Conservation (phyloP, 352 stramenopile genomes). For the Globisporangium middletonii region DNA sequence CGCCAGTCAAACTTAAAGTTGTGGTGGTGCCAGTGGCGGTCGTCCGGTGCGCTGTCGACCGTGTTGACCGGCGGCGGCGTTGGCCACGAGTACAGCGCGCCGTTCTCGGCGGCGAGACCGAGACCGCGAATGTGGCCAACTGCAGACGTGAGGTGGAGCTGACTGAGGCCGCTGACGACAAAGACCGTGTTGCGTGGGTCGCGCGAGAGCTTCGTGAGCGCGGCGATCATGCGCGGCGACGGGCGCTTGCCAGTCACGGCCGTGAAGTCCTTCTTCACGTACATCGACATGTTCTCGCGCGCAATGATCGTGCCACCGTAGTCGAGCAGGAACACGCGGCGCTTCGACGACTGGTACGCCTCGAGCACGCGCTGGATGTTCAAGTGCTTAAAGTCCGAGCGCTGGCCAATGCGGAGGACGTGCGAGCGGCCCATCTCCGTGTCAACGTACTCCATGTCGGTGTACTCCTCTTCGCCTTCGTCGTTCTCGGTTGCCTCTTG, state of each 20-base stretch:
- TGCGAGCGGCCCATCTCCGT: constrained; percentile 74
- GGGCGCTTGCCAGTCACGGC: constrained; percentile 92
- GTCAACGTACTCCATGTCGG: constrained; percentile 87
- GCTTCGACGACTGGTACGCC: constrained; percentile 79
- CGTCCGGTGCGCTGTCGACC: constrained; percentile 11
- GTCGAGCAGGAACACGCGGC: constrained; percentile 95
- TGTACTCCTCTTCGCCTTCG: constrained; percentile 70
- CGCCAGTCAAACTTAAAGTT: constrained; percentile 89
- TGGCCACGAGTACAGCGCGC: constrained; percentile 90
- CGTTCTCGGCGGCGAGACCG: constrained; percentile 93
- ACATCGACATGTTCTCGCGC: constrained; percentile 91
- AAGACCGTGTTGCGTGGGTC: constrained; percentile 96
- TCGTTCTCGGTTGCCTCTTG: constrained; percentile 67
- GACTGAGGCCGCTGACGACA: constrained; percentile 94
- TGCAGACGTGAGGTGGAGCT: constrained; percentile 86
- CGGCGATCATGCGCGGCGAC: constrained; percentile 83
- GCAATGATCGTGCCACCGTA: constrained; percentile 97
- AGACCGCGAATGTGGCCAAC: constrained; percentile 92
- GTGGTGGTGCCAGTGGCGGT: constrained; percentile 72
- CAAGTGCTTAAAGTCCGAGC: constrained; percentile 81
- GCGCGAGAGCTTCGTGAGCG: constrained; percentile 80
- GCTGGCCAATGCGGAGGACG: constrained; percentile 52
- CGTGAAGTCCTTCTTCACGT: constrained; percentile 95
- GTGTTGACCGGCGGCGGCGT: constrained; percentile 27
- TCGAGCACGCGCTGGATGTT: constrained; percentile 77